These are phyloP conservation scores for Coniosporium apollinis DNA, from an alignment of 495 filamentous ascomycete species.

Conservation along the genomic window DNA sequence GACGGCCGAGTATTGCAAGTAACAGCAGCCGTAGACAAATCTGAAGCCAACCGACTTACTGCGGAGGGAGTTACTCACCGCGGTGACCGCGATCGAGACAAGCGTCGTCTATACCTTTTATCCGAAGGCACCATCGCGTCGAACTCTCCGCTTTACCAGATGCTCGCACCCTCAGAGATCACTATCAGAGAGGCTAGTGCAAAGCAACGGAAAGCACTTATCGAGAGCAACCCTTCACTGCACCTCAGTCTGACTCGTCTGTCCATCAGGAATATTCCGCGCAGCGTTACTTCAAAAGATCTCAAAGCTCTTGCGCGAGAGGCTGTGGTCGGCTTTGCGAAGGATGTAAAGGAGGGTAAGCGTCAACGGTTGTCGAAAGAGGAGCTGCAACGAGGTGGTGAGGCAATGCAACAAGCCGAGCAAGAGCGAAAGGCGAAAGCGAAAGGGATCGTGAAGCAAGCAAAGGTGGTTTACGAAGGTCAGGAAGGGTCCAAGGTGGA, in stretches of 20 bases:
- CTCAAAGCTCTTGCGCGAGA: constrained; percentile 80
- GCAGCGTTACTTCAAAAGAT: constrained; percentile 67
- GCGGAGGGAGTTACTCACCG: constrained; percentile 46
- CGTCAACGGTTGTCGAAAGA: constrained; percentile 72
- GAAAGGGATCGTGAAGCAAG: constrained; percentile 88
- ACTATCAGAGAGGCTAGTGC: constrained; percentile 75
- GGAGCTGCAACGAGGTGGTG: constrained; percentile 59
- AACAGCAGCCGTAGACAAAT: constrained; percentile 64
- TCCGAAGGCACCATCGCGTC: constrained; percentile 65
- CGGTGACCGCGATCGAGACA: constrained; percentile 64
- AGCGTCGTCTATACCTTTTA: constrained; percentile 79
- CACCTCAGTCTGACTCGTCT: constrained; percentile 84
- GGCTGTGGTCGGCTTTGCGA: constrained; percentile 84
- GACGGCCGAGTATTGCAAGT: constrained; percentile 78
- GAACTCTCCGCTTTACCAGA: constrained; percentile 54
- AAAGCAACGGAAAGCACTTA: constrained; percentile 75
- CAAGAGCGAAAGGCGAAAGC: constrained; percentile 57
- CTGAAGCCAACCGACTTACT: constrained; percentile 57
- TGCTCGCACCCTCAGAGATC: constrained; percentile 62
- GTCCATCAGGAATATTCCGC: constrained; percentile 84
- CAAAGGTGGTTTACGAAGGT: constrained; percentile 86
- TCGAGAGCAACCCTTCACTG: constrained; percentile 76
- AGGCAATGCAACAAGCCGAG: constrained; percentile 67
- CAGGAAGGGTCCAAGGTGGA: constrained; percentile 62
- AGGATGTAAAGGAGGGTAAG: constrained; percentile 58